A percentile compares a stretch with the other conserved stretches of the same genome.
Conservation (phyloP, 805 yeast genomes). For the Candida koratica region DNA sequence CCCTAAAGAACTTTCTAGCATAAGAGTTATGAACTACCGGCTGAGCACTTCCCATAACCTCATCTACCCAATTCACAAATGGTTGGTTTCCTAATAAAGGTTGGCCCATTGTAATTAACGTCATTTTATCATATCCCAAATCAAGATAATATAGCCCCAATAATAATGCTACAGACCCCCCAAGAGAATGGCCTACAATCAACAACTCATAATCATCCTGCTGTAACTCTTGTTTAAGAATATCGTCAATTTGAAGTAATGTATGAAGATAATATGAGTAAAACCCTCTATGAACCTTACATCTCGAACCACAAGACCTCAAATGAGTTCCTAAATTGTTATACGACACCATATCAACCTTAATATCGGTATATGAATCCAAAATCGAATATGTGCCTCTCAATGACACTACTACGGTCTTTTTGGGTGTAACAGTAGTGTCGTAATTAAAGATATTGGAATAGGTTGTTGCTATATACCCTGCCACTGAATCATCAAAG, state of each 20-base stretch:
- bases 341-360: slow-evolving; percentile 33
- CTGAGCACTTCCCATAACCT: slow-evolving; percentile 26
- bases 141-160: slow-evolving; percentile 35
- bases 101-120: slow-evolving; percentile 42
- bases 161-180: slow-evolving; percentile 40
- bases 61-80: slow-evolving; percentile 37
- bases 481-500: slow-evolving; percentile 34
- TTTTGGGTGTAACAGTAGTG: slow-evolving; percentile 14
- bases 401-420: slow-evolving; percentile 32
- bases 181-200: slow-evolving; percentile 35
- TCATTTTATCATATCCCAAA: slow-evolving; percentile 27
- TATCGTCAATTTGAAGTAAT: slow-evolving; percentile 21
- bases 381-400: slow-evolving; percentile 42
- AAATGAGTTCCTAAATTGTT: slow-evolving; percentile 19
- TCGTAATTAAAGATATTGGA: slow-evolving; percentile 23
- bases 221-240: slow-evolving; percentile 21
- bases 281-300: slow-evolving; percentile 40
- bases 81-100: slow-evolving; percentile 40
- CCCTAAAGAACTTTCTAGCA: slow-evolving; percentile 21
- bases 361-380: slow-evolving; percentile 38
- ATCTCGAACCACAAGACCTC: slow-evolving; percentile 27
- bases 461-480: slow-evolving; percentile 35
- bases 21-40: slow-evolving; percentile 19
- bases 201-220: slow-evolving; percentile 22
- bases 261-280: slow-evolving; percentile 28